Evolutionary conservation across 345 rosid species (phyloP), one percentile per base, ranked within the genome.

Genomic region (Cardamine chenopodiifolia): DNA sequence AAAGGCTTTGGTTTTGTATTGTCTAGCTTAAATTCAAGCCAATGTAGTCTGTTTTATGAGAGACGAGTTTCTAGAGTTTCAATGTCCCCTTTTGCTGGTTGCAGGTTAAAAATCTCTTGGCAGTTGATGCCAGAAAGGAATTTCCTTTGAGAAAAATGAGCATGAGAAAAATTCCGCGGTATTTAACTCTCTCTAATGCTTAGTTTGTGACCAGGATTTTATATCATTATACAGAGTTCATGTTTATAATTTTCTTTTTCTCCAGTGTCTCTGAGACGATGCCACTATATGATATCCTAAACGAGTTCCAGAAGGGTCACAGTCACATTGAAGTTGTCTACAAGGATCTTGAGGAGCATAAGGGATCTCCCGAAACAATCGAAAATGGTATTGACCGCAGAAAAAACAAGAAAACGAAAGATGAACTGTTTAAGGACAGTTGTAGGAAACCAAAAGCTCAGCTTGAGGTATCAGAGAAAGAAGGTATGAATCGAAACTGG

Each of bases 221-320:
- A n/a, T n/a, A n/a, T n/a, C 50, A 34, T 13, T 26, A 20, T 26
- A 18, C 23, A 66, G 62, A 39, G 44, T 67, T 60, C n/a, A 28
- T 23, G 9, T 35, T 8, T 54, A 9, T 23, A 8, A 5, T 8
- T 40, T 45, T 23, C 2, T 26, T 62, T 62, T 42, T 44, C 10
- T 76, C 2, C 78, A 94, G 97, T 83, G 96, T 94, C 62, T 83
- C 93, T 13, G 98, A 83, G 69, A 82, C 87, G 73, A 86, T 91
- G 89, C 98, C 97, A 31, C 75, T 94, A 18, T 91, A 94, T 58
- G 97, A 94, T 78, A 91, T 94, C 76, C 88, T 94, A 54, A 94
- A 94, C 67, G 95, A 90, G 82, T 94, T 94, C 57, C 98, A 94
- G 83, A 91, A 94, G 78, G 96, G 98, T 52, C 98, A 94, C 78